Evolutionary conservation across 148 eudicot genomes (phyloP).

Genomic region (Vaccinium myrtillus): DNA sequence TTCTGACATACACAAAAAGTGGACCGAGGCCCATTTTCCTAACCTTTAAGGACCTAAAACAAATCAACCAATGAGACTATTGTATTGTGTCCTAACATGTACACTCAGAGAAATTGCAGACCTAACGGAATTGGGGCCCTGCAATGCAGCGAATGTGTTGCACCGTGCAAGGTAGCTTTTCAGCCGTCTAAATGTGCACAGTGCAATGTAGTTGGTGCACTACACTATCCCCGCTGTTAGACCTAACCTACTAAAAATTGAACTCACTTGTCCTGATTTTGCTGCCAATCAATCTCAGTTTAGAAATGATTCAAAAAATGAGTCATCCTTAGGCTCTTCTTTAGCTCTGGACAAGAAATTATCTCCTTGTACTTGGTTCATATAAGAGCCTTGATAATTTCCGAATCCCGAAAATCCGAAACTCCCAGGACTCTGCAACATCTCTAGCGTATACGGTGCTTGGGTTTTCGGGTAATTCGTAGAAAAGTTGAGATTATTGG

Average conservation of each 20-base stretch:
- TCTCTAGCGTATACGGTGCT: constrained; percentile 49
- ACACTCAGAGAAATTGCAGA: neutral
- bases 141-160: too few relatives aligned
- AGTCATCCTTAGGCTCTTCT: constrained; percentile 70
- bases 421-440: constrained; percentile 40
- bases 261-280: neutral
- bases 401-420: constrained; percentile 47
- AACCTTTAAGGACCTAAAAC: neutral
- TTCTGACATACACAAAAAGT: neutral
- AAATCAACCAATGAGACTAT: constrained; percentile 12
- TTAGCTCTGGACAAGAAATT: constrained; percentile 30
- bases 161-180: too few relatives aligned
- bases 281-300: constrained; percentile 21
- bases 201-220: too few relatives aligned
- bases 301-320: constrained; percentile 44
- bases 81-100: constrained; percentile 1
- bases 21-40: neutral
- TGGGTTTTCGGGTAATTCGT: constrained; percentile 24
- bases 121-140: neutral
- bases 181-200: too few relatives aligned
- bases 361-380: constrained; percentile 28
- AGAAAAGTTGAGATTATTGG: neutral
- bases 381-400: constrained; percentile 31
- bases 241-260: neutral
- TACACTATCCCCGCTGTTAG: too few relatives aligned